Base-by-base conservation (phyloP, 768 basidiomycete species). In the Mrakia gelida region DNA sequence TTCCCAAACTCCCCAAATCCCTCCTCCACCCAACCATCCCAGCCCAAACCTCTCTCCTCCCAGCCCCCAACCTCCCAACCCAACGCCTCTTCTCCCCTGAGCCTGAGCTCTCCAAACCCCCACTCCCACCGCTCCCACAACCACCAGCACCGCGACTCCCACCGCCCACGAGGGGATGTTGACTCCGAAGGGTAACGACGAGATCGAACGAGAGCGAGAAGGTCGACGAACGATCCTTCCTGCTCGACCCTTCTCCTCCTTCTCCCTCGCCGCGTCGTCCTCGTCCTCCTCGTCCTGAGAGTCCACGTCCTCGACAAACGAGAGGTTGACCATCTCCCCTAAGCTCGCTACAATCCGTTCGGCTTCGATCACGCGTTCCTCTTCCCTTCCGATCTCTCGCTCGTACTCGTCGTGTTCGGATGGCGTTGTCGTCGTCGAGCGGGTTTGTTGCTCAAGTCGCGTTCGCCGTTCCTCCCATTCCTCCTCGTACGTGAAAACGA, bases 401-500 rank as follows among this genome's bases (percentile, higher is more conserved):
- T 49, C 45, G 2, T 15, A 2, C 11, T 75, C 73, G 41, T 54
- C 59, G 41, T 30, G n/a, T n/a, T n/a, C n/a, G n/a, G n/a, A n/a
- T n/a, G n/a, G n/a, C n/a, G n/a, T n/a, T n/a, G n/a, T n/a, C n/a
- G n/a, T n/a, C n/a, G n/a, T n/a, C n/a, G n/a, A n/a, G 32, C 28
- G 54, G 2, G 16, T 54, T 28, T 11, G 52, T 54, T 16, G 52
- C 15, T 16, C n/a, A n/a, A n/a, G 52, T 18, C 16, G 52, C 6
- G 52, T 16, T 54, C 52, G 56, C 45, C 45, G 7, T 16, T 49
- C 56, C 56, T 23, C 21, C 30, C 43, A 32, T 3, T 41, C 28
- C 81, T 72, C 80, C 38, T 72, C 75, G 79, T 84, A 85, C 56
- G 81, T 84, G 28, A 68, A 75, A 0, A 84, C 82, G 13, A 82